Base-by-base conservation (phyloP, 768 basidiomycete species). In the Hysterangium stoloniferum region DNA sequence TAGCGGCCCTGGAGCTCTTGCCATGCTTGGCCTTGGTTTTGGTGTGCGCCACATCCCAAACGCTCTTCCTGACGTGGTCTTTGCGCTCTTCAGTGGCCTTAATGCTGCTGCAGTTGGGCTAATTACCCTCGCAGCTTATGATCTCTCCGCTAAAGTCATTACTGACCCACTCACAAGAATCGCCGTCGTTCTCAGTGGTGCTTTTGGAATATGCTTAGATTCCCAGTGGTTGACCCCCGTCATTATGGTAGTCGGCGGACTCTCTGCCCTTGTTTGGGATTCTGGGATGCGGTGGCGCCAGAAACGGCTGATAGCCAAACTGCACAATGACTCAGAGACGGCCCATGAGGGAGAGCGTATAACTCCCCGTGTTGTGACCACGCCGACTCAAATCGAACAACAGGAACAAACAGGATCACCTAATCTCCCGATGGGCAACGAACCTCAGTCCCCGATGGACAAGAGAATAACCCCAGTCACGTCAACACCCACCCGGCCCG, bases 31-130 rank as follows among this genome's bases (percentile, higher is more conserved):
- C 19, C 59, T 78, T 6, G 69, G 69, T 1, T 61, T 74, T 2
- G 76, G 68, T 13, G 68, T 79, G 6, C 62, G 65, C 34, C 62
- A 57, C 4, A 68, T 78, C n/a, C 64, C 66, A 20, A 63, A 67
- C 22, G 61, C 55, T 2, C 68, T 79, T 1, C 77, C 77, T 3
- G 57, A 58, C 2, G 64, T 71, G 19, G 76, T 71, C n/a, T 73
- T 74, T 48, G 73, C 72, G 15, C 61, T 78, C 9, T 64, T 80
- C 7, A 72, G 74, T 0, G 78, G 78, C 3, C 58, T 80, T 17
- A 79, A 80, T 55, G 73, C 76, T 1, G 68, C 76, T 4, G 74
- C 74, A 0, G 77, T 79, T 4, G 78, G 77, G 0, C 59, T 79
- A 7, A 74, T 79, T 45, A 73, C 74, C 1, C 65, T 78, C 15